Base-by-base conservation (phyloP, 495 filamentous ascomycete species). In the Gamarada debralockiae region DNA sequence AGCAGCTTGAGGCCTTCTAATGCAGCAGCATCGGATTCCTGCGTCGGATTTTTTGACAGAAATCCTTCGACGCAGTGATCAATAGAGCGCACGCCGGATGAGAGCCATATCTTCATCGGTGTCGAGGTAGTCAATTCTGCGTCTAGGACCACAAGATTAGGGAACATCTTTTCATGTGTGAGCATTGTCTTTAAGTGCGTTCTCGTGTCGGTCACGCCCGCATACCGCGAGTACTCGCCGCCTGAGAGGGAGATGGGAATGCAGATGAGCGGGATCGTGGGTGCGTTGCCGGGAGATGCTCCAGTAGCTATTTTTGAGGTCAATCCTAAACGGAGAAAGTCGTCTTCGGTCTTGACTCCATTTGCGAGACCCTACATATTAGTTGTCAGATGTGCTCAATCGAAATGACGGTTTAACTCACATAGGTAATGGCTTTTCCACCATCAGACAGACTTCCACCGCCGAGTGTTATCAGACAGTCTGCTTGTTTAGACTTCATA, bases 61-160 rank as follows among this genome's bases (percentile, higher is more conserved):
- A 79, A 65, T 2, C 74, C 73, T 57, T 85, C 80, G 6, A 83
- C 73, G 56, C 82, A 85, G 55, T 84, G 79, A 44, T 86, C 82
- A 0, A 84, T 70, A 9, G 75, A 75, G 13, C 81, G 69, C 13
- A 86, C 66, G 1, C 80, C 81, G 1, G 76, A 81, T 42, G 73
- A 75, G 5, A 84, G 60, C 80, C 80, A 86, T 23, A 80, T 64
- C 7, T 59, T 70, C 10, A 73, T 68, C 1, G 81, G 81, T 0
- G 82, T 80, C 1, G 72, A 76, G 23, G 64, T 63, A 5, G 69
- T 68, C 3, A 85, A 65, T 29, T 72, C 66, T 3, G 79, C 74
- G 54, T 84, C 81, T 17, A 81, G 70, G 51, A 83, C 77, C 34
- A 83, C 61, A 9, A 84, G 66, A n/a, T 70, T 52, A 0, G 79